Evolutionary conservation across 164 flowering plant species (phyloP).

Genomic region (Liquidambar formosana): DNA sequence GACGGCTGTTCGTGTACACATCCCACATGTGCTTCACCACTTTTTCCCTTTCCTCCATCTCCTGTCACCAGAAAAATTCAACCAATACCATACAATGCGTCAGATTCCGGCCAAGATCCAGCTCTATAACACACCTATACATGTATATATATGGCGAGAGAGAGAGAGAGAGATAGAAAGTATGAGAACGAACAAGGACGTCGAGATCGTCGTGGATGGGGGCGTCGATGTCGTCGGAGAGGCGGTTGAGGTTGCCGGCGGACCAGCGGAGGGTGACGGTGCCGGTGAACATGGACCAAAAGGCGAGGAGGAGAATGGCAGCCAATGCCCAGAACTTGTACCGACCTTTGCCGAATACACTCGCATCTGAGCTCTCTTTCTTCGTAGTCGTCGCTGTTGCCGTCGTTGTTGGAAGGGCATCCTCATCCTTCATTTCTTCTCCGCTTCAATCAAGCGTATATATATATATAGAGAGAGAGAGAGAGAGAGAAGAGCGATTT

Average conservation of each 20-base stretch:
- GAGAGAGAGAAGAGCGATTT: too few relatives aligned
- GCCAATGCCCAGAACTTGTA: conserved; percentile 95
- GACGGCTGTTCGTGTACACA: conserved; percentile 73
- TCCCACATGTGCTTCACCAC: conserved; percentile 99
- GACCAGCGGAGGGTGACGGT: conserved; percentile 93
- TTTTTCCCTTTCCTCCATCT: conserved; percentile 98
- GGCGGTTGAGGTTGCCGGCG: conserved; percentile 70
- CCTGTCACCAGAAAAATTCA: conserved; percentile 51
- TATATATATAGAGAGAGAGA: too few relatives aligned
- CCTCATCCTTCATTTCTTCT: conserved; percentile 70
- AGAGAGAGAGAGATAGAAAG: background rate
- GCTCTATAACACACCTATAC: background rate
- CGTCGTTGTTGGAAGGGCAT: conserved; percentile 57
- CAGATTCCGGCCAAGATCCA: conserved; percentile 6
- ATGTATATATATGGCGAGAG: background rate
- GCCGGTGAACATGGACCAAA: conserved; percentile 99
- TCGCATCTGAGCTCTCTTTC: conserved; percentile 42
- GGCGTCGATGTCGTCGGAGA: conserved; percentile 56
- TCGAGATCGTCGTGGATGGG: conserved; percentile 83
- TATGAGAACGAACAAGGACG: conserved; percentile 55
- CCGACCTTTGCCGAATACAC: conserved; percentile 67
- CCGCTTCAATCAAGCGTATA: background rate
- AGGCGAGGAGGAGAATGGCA: conserved; percentile 80
- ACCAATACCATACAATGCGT: too few relatives aligned
- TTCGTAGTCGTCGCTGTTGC: conserved; percentile 26